Base-by-base conservation (phyloP, 768 basidiomycete species). In the Pulveroboletus sp. region DNA sequence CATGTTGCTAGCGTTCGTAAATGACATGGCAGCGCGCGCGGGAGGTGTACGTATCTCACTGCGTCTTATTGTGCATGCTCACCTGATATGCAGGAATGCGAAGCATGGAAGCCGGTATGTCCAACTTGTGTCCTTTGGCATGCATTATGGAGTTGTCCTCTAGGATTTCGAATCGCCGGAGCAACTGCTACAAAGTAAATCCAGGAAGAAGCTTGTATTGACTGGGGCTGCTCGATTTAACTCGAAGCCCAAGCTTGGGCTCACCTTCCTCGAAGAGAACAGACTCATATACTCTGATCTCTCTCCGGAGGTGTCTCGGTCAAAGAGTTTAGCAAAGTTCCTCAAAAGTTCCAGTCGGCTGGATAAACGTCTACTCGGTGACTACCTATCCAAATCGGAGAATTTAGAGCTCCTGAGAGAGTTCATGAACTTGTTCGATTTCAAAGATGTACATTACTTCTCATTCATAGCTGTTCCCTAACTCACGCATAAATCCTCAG, bases 361-460 rank as follows among this genome's bases (percentile, higher is more conserved):
- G 26, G 94, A 99, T 68, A 99, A 99, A 72, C 87, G 89, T 43
- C 69, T 95, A 1, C 74, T 99, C 1, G 96, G 96, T 3, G 96
- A 98, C 63, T 98, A 82, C 66, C 80, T 98, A 41, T 93, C 93
- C 6, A 82, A 82, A 52, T 88, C 89, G 10, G 93, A 96, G 40
- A 91, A 93, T 58, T 62, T 86, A 14, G 91, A 90, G 5, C 64
- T 97, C 1, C 70, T 98, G 43, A 89, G 82, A 64, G 89, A 88
- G 17, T 98, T 93, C 68, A 82, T 99, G 63, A 77, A 77, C 10
- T 70, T 93, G 30, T 94, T 96, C 61, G 89, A 96, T 66, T 98
- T 97, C 68, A 81, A 84, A 61, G 77, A 85, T 54, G 95, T 94
- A 57, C 61, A 82, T 72, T 5, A 12, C n/a, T 47, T 40, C 23